Base-by-base conservation (phyloP, 2,329 filamentous ascomycete species). In the Triangularia verruculosa region DNA sequence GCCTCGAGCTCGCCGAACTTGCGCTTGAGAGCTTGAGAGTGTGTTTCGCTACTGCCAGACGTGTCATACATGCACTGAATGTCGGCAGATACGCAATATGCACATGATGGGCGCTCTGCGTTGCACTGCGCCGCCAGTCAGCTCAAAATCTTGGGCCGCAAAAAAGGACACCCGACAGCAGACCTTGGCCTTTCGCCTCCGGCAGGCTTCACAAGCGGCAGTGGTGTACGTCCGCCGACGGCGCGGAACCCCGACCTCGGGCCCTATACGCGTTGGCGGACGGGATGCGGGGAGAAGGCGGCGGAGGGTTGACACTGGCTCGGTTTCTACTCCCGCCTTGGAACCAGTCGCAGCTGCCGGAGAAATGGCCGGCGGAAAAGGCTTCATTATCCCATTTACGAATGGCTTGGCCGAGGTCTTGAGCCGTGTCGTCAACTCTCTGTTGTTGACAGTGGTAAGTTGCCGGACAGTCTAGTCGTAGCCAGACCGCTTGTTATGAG, bases 181-280 rank as follows among this genome's bases (percentile, higher is more conserved):
- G 64, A 74, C 73, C 67, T 72, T 73, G 25, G 72, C 73, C 58
- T 75, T 75, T 62, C 72, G 70, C 54, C 63, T 73, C 56, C 72
- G 68, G 59, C 73, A 75, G 7, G 73, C 70, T 30, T 72, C 72
- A 55, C 73, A 75, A 5, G 73, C 73, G 2, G 73, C 73, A 6
- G 69, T 69, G 9, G 68, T 70, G 51, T 63, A 53, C 2, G 57
- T 15, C 11, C 56, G 60, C 15, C 15, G 51, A 1, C 34, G 57
- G 6, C 24, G 57, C 20, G 22, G 43, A 7, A 47, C 17, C 39
- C 9, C 17, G 8, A 47, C n/a, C 39, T 20, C 39, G n/a, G 17
- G 11, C 7, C 39, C 39, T 47, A 17, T 6, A 4, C 39, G 39
- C 39, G 39, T 20, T 20, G 39, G 39, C 3, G 39, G 39, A 8